A percentile compares a stretch with the other conserved stretches of the same genome.
Evolutionary conservation across 169 alveolate genomes (phyloP).

Genomic region (Plasmodium relictum): DNA sequence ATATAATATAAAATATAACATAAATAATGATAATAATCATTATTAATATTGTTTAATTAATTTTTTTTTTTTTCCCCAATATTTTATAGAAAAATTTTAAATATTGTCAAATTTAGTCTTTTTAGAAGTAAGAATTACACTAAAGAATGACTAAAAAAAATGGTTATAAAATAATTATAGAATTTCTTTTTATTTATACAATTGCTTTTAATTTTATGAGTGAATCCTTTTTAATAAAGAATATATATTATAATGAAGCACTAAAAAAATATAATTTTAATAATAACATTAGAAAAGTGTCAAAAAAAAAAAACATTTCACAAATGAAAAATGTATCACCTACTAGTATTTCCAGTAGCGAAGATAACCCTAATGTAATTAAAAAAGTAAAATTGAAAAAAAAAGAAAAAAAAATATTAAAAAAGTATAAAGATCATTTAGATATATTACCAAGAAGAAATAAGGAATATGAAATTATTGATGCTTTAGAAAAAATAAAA

Average conservation of each 20-base stretch:
- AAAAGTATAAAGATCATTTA: constrained; percentile 61
- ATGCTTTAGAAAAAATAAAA: constrained; percentile 74
- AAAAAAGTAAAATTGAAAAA: constrained; percentile 52
- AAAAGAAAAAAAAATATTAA: constrained; percentile 65
- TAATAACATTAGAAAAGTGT: neutral
- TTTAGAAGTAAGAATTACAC: neutral
- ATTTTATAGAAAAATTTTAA: too few relatives aligned
- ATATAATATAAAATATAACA: too few relatives aligned
- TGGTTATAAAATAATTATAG: constrained; percentile 50
- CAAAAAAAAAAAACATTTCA: neutral
- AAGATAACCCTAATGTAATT: neutral
- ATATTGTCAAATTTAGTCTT: neutral
- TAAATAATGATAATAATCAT: too few relatives aligned
- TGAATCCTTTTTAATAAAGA: constrained; percentile 25
- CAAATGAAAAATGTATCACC: neutral
- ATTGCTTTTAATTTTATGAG: neutral
- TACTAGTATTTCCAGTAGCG: neutral
- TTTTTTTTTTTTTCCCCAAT: neutral
- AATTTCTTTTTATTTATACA: constrained; percentile 30
- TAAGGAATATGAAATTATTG: constrained; percentile 43
- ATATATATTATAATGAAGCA: constrained; percentile 14
- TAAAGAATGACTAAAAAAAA: constrained; percentile 40
- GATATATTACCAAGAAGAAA: constrained; percentile 58
- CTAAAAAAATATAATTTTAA: neutral
- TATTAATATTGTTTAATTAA: neutral